phyloP scores from a whole-genome alignment of 2,329 filamentous ascomycete species.

The Cryphonectria japonica region DNA sequence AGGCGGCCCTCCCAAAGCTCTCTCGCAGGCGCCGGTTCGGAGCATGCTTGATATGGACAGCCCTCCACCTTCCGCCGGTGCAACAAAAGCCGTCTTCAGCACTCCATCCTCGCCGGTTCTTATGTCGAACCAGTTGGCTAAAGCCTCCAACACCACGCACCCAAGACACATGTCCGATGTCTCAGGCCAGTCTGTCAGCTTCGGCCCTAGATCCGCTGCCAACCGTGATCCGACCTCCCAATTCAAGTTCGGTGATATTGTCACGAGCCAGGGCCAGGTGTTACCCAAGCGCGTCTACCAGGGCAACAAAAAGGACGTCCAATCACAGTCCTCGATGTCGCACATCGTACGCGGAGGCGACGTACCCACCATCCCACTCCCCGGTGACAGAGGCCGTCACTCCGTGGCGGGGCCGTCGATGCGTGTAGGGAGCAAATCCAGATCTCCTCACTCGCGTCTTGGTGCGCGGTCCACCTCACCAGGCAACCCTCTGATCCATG shows the following conservation, averaged over 20 bases:
- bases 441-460: slow-evolving; percentile 56
- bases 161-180: slow-evolving; percentile 62
- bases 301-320: slow-evolving; percentile 43
- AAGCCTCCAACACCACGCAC: slow-evolving; percentile 39
- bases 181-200: slow-evolving; percentile 50
- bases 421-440: slow-evolving; percentile 51
- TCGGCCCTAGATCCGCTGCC: slow-evolving; percentile 45
- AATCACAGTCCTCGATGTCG: slow-evolving; percentile 46
- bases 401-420: slow-evolving; percentile 40
- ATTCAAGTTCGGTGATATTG: slow-evolving; percentile 66
- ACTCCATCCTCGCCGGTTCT: slow-evolving; percentile 51
- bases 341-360: slow-evolving; percentile 60
- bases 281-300: slow-evolving; percentile 58
- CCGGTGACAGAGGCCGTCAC: slow-evolving; percentile 47
- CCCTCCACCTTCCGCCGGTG: slow-evolving; percentile 42
- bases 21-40: slow-evolving; percentile 52
- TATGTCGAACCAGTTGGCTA: slow-evolving; percentile 42
- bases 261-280: slow-evolving; percentile 54
- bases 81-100: slow-evolving; percentile 53
- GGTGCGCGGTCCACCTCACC: slow-evolving; percentile 55
- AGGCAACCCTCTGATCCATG: slow-evolving; percentile 38
- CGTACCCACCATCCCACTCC: slow-evolving; percentile 52
- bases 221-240: slow-evolving; percentile 51
- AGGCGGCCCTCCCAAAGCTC: neutral
- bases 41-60: slow-evolving; percentile 68